Base-by-base conservation (phyloP, 2,329 filamentous ascomycete genomes). In the Fusarium sp. region DNA sequence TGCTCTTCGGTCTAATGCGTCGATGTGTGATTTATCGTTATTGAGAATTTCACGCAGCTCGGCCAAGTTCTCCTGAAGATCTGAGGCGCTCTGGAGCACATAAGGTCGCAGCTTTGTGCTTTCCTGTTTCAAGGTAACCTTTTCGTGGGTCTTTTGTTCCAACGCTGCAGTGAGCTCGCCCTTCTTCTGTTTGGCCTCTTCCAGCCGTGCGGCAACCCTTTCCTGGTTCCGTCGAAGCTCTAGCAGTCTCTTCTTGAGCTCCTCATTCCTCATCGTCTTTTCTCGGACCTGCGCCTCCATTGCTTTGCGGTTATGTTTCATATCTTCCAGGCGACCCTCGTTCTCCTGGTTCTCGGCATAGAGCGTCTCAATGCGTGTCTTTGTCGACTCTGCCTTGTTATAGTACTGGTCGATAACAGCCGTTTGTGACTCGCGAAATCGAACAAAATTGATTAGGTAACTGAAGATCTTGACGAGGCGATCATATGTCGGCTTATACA, bases 371-470 rank as follows among this genome's bases (percentile, higher is more conserved):
- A 98, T 98, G 70, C 93, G 91, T 59, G 92, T 87, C 84, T 98
- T 98, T 4, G 93, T 95, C 67, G 90, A 90, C 83, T 98, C 94
- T 18, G 93, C 90, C 78, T 94, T 95, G 86, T 98, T 96, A 85
- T 96, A 96, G 83, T 98, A 93, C 81, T 97, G 91, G 81, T 98
- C 95, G 73, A 98, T 98, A 36, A 96, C 91, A 44, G 87, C 86
- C 3, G 95, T 97, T 83, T 98, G 96, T 71, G 93, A 95, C 84
- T 98, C 95, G 77, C 96, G 93, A 84, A 98, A 99, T 60, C 96
- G 92, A 76, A 98, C 95, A 83, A 99, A 99, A 84, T 99, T 99
- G 86, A 99, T 99, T 73, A 98, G 90, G 83, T 98, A 98, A 74
- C 94, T 97, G 82, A 99, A 96, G 79, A 98, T 97, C 85, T 96